Evolutionary conservation across 805 yeast species (phyloP).

Genomic region (Nakazawaea anatomiae): DNA sequence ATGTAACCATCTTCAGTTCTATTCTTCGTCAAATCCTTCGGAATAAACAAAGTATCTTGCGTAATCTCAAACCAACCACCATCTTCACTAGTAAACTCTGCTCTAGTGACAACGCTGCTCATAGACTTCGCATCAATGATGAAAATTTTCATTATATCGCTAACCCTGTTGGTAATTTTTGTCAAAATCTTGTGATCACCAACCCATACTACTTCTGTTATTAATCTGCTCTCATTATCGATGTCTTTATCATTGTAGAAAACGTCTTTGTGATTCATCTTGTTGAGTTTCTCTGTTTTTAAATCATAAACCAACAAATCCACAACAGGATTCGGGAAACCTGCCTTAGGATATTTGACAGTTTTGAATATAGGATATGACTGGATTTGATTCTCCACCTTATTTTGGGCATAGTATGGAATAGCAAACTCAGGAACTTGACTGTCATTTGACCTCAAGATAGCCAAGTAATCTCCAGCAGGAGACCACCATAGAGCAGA

Average conservation of each 20-base stretch:
- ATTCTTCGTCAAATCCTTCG: constrained; percentile 36
- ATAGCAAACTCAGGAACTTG: constrained; percentile 66
- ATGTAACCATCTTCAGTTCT: constrained; percentile 66
- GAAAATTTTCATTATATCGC: constrained; percentile 56
- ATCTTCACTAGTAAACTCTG: constrained; percentile 34
- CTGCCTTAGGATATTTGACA: constrained; percentile 83
- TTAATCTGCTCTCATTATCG: constrained; percentile 36
- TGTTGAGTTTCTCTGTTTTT: constrained; percentile 15
- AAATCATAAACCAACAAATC: constrained; percentile 43
- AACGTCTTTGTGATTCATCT: constrained; percentile 22
- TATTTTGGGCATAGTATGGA: constrained; percentile 63
- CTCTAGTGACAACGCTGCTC: constrained; percentile 37
- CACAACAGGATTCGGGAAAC: constrained; percentile 67
- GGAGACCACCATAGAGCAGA: constrained; percentile 88
- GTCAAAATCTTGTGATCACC: constrained; percentile 47
- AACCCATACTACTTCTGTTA: constrained; percentile 71
- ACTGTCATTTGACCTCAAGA: constrained; percentile 66
- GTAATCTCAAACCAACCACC: constrained; percentile 78
- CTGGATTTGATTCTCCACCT: constrained; percentile 30
- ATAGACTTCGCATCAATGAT: constrained; percentile 40
- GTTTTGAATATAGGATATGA: constrained; percentile 55
- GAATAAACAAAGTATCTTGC: constrained; percentile 55
- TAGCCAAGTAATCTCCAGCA: constrained; percentile 56
- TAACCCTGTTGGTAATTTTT: constrained; percentile 57
- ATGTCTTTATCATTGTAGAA: constrained; percentile 37